These are phyloP conservation scores for Syncephalis plumigaleata DNA, from an alignment of 371 early-diverging fungal genomes.

Conservation along the genomic window DNA sequence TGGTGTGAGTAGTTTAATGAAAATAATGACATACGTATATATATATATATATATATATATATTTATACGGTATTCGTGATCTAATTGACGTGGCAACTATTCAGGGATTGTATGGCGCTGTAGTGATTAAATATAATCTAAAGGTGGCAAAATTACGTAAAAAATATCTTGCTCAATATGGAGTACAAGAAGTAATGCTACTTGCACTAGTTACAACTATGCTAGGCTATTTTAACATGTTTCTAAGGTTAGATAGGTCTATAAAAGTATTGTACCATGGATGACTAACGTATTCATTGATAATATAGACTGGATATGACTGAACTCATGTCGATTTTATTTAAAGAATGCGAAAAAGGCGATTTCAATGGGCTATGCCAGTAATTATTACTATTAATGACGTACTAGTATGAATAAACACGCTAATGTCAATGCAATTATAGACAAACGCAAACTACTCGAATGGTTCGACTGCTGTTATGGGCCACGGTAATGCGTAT, in stretches of 20 bases:
- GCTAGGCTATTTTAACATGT: slow-evolving; percentile 55
- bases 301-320: slow-evolving; percentile 47
- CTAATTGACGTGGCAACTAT: too few species aligned
- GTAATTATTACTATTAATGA: slow-evolving; percentile 13
- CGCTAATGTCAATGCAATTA: slow-evolving; percentile 1
- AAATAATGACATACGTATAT: too few species aligned
- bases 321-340: slow-evolving; percentile 57
- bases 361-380: slow-evolving; percentile 46
- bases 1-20: slow-evolving; percentile 19
- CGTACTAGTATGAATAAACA: too few species aligned
- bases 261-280: too few species aligned
- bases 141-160: slow-evolving; percentile 42
- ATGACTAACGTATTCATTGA: too few species aligned
- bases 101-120: slow-evolving; percentile 74
- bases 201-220: slow-evolving; percentile 58
- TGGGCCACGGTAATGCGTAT: slow-evolving; percentile 46
- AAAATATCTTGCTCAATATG: slow-evolving; percentile 24
- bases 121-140: slow-evolving; percentile 52
- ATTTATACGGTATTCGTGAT: too few species aligned
- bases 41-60: too few species aligned
- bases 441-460: slow-evolving; percentile 18
- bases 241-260: slow-evolving; percentile 25
- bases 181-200: slow-evolving; percentile 47
- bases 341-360: slow-evolving; percentile 57
- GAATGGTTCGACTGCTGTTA: slow-evolving; percentile 28